A percentile compares a stretch with the other conserved stretches of the same genome.
phyloP scores from a whole-genome alignment of 2,329 filamentous ascomycete species.

The Macrophomina pseudophaseolina region DNA sequence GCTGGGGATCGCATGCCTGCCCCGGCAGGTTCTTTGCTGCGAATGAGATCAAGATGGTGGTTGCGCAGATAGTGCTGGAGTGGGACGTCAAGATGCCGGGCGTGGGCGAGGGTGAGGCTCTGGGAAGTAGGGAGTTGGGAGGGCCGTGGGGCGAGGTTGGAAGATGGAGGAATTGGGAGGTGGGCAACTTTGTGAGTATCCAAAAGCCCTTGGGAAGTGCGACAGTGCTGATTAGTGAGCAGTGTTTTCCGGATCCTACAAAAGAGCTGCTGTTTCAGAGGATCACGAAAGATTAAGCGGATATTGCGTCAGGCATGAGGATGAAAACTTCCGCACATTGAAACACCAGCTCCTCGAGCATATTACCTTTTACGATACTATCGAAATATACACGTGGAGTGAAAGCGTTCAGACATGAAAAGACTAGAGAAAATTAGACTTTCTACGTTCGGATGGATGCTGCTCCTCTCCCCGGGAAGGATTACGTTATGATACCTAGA shows the following conservation, averaged over 20 bases:
- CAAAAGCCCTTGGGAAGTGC: not conserved
- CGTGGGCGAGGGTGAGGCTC: not conserved
- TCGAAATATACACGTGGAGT: too few species aligned
- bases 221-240: not conserved
- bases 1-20: conserved; percentile 40
- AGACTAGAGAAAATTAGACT: too few species aligned
- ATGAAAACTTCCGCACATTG: too few species aligned
- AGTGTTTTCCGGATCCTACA: conserved; percentile 23
- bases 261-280: conserved; percentile 22
- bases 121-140: conserved; percentile 29
- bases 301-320: too few species aligned
- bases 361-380: too few species aligned
- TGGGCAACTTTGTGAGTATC: conserved; percentile 12
- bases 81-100: conserved; percentile 11
- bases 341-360: too few species aligned
- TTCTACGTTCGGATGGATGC: too few species aligned
- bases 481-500: too few species aligned
- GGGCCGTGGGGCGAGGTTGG: conserved; percentile 15
- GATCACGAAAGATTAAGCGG: not conserved
- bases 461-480: too few species aligned
- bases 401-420: too few species aligned
- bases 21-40: conserved; percentile 41
- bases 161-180: conserved; percentile 29
- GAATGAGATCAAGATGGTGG: conserved; percentile 42
- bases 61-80: conserved; percentile 26